Evolutionary conservation across 2,329 filamentous ascomycete genomes (phyloP).

Genomic region (Sclerotiophoma versabilis): DNA sequence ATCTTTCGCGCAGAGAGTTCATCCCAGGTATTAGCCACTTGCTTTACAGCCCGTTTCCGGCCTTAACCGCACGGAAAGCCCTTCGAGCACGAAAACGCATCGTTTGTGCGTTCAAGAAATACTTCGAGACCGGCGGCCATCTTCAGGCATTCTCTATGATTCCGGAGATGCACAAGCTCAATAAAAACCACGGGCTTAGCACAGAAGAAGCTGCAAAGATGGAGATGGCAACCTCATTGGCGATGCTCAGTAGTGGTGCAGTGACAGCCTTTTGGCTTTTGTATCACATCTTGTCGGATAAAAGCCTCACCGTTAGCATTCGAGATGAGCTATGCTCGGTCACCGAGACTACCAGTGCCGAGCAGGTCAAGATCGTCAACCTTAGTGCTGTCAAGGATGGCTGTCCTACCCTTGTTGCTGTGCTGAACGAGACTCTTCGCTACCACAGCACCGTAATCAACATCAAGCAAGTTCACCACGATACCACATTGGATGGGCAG

Average conservation of each 20-base stretch:
- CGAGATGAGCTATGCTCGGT: constrained; percentile 39
- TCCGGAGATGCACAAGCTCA: constrained; percentile 46
- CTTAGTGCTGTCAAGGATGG: constrained; percentile 44
- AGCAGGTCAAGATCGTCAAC: constrained; percentile 28
- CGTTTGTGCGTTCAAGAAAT: constrained; percentile 46
- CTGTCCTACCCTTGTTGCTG: constrained; percentile 52
- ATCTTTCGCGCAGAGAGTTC: constrained; percentile 21
- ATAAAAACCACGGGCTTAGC: constrained; percentile 40
- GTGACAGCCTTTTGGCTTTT: constrained; percentile 54
- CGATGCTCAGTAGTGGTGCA: constrained; percentile 52
- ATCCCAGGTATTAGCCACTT: constrained; percentile 35
- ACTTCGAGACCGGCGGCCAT: constrained; percentile 51
- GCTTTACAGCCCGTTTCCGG: constrained; percentile 28
- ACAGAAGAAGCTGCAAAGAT: constrained; percentile 51
- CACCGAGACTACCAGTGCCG: constrained; percentile 2
- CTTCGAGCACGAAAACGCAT: constrained; percentile 46
- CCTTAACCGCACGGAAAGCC: constrained; percentile 43
- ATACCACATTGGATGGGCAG: constrained; percentile 39
- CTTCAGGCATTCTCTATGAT: constrained; percentile 50
- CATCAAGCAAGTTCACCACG: constrained; percentile 47
- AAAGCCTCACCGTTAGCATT: constrained; percentile 35
- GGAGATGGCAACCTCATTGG: constrained; percentile 53
- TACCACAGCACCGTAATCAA: constrained; percentile 49
- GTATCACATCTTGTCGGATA: constrained; percentile 48
- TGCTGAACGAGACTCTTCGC: constrained; percentile 54